Evolutionary conservation across 208 protist species (phyloP).

Genomic region (Acanthamoeba pearcei): DNA sequence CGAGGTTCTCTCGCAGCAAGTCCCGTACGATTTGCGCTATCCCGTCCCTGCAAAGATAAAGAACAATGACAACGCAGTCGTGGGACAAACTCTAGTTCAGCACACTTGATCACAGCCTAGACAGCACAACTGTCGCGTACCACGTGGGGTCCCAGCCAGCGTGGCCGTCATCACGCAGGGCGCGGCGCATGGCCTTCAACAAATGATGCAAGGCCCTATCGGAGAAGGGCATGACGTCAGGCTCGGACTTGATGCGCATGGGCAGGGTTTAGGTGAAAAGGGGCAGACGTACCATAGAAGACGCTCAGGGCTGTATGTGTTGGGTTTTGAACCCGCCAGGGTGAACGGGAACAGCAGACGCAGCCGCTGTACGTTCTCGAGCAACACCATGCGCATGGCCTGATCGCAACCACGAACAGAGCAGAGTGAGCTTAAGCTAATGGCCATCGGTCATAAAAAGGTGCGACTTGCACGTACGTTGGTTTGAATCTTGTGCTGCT

Average conservation of each 20-base stretch:
- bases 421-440: neutral
- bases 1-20: slow-evolving; percentile 8
- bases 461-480: neutral
- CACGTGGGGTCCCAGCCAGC: slow-evolving; percentile 64
- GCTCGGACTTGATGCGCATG: neutral
- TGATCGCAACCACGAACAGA: neutral
- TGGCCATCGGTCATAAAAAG: neutral
- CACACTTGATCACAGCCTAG: neutral
- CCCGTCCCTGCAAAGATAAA: neutral
- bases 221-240: neutral
- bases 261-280: neutral
- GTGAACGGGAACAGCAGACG: slow-evolving; percentile 11
- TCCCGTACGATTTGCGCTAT: slow-evolving; percentile 42
- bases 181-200: slow-evolving; percentile 22
- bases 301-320: neutral
- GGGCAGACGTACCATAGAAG: slow-evolving; percentile 4
- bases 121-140: neutral
- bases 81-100: neutral
- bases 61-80: neutral
- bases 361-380: slow-evolving; percentile 53
- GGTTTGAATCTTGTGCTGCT: slow-evolving; percentile 50
- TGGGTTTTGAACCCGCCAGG: neutral
- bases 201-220: slow-evolving; percentile 59
- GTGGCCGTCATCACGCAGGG: slow-evolving; percentile 20
- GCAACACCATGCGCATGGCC: slow-evolving; percentile 53